Base-by-base conservation (phyloP, 768 basidiomycete species). In the Suillus plorans region DNA sequence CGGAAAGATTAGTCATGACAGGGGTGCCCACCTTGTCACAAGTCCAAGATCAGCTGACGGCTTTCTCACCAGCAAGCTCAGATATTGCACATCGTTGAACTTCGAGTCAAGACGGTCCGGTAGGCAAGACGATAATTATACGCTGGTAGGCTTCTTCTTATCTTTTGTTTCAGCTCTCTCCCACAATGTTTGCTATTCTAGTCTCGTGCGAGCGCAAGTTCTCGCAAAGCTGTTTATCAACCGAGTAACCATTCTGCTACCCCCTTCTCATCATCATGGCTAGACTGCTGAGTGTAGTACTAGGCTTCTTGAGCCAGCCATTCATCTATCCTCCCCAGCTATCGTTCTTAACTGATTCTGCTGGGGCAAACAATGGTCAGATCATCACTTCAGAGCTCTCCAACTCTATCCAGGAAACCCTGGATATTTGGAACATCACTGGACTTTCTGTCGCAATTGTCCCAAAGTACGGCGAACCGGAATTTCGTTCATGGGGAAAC, bases 401-500 rank as follows among this genome's bases (percentile, higher is more conserved):
- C 18, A 56, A 56, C 41, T 68, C 68, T 31, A 70, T 74, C 58
- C 63, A 69, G 36, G 37, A 68, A 9, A 69, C 64, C 14, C 58
- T 74, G 50, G 60, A 65, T 18, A 45, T 63, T 5, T 71, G 67
- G 60, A 75, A 74, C 45, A 66, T 77, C 45, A 70, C 69, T 6
- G 78, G 79, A 2, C 62, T 79, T 18, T 74, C 78, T 2, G 42
- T 78, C 28, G 73, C 70, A 3, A 57, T 80, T 50, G 62, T 77
- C 9, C 63, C 65, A 12, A 69, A 68, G 39, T 41, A 73, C 34
- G 76, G 74, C 6, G 52, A 64, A 28, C 62, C 72, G 13, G 76
- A 80, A 61, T 75, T 70, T 44, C 74, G 65, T n/a, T 55, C 72
- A 1, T 81, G 76, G 75, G 81, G 80, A 8, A 70, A 72, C 22